These are phyloP conservation scores for Nephelium lappaceum DNA, from an alignment of 345 rosid genomes.

Conservation along the genomic window DNA sequence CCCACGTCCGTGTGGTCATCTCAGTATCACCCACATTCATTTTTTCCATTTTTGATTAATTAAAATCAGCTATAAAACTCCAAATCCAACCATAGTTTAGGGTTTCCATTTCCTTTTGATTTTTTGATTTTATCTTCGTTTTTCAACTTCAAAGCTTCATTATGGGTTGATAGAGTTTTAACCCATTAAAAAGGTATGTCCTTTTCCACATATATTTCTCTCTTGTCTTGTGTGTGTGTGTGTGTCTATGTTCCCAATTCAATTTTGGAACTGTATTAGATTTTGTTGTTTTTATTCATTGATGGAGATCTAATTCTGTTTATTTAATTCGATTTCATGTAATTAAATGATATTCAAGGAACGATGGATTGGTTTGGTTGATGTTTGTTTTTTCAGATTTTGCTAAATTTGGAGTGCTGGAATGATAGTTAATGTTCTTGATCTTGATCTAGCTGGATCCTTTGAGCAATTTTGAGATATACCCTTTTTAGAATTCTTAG, in stretches of 20 bases:
- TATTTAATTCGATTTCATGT: constrained; percentile 20
- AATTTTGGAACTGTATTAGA: background rate
- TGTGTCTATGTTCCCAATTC: background rate
- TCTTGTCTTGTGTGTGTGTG: background rate
- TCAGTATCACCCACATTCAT: constrained; percentile 13
- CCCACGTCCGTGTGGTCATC: constrained; percentile 24
- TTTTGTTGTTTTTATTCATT: constrained; percentile 10
- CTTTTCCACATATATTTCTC: background rate
- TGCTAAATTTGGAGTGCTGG: constrained; percentile 45
- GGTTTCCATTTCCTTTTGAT: constrained; percentile 42
- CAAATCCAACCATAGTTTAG: constrained; percentile 38
- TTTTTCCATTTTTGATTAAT: background rate
- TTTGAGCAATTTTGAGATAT: constrained; percentile 19
- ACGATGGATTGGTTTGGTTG: constrained; percentile 18
- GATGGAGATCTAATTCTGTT: constrained; percentile 6
- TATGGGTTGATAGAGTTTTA: constrained; percentile 18
- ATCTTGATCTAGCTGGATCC: constrained; percentile 49
- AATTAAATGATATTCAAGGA: constrained; percentile 16
- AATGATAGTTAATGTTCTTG: constrained; percentile 56
- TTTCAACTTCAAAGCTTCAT: constrained; percentile 33
- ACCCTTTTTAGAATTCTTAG: constrained; percentile 7
- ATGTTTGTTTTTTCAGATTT: constrained; percentile 33
- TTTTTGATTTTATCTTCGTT: constrained; percentile 24
- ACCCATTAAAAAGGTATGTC: constrained; percentile 45
- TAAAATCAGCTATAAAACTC: constrained; percentile 29